Evolutionary conservation across 805 yeast genomes (phyloP), one percentile per base, ranked within the genome.

Genomic region (Scheffersomyces stipitis): DNA sequence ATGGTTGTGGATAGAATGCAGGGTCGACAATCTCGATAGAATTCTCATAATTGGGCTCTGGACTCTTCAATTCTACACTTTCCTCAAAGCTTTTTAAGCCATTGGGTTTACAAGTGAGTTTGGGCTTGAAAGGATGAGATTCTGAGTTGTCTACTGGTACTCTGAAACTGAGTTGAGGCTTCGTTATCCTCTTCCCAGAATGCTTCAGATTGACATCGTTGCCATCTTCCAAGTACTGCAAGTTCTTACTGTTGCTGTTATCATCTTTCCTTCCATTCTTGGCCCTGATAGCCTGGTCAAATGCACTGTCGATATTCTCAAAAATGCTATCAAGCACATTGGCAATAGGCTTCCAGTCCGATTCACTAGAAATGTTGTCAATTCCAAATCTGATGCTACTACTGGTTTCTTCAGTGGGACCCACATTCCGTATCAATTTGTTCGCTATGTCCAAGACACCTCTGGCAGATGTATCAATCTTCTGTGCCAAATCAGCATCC

Each of bases 1-100:
- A 91, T 0, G 99, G 99, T 34, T 93, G 93, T 7, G 72, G 73
- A 53, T 80, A 84, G 58, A 81, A 86, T 7, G 74, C 57, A 3
- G 86, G 83, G 22, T 64, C 62, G 1, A 41, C 29, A 4, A 66
- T 72, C 1, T 56, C 59, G 17, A 53, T 56, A 4, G 54, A 45
- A 5, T 52, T 58, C 10, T 44, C 52, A 29, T 48, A 36, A 2
- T 28, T 20, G 29, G 54, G 28, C 41, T 59, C 29, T 62, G 65
- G 51, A 75, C 51, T 37, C 43, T 47, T 38, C 27, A 62, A 30
- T 16, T 45, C 30, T 29, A 74, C 40, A 4, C 79, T 64, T 18
- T 81, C 78, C n/a, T 77, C 77, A 15, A 81, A 70, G 0, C 86
- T 62, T 31, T 59, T 62, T 6, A 81, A 32, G 0, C 87, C 77